Conservation (phyloP, 73 alveolate species). For the Paramecium tetraurelia region DNA sequence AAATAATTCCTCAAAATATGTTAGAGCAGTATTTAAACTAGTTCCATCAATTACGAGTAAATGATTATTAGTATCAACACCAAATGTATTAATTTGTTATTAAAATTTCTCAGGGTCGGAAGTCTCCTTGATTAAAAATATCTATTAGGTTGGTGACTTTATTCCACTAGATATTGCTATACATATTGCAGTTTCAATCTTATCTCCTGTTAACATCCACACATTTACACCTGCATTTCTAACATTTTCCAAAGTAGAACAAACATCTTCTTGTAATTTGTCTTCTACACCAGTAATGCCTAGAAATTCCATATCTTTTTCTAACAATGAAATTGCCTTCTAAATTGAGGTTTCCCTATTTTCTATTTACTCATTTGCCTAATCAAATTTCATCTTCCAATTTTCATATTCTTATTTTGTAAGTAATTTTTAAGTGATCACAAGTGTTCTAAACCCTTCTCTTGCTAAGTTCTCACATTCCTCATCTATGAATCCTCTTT, state of each 20-base stretch:
- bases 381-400: conserved; percentile 74
- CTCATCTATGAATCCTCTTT: conserved; percentile 77
- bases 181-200: conserved; percentile 95
- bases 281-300: conserved; percentile 98
- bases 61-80: not conserved
- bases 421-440: conserved; percentile 79
- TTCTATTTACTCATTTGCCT: conserved; percentile 77
- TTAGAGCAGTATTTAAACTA: conserved; percentile 16
- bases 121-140: conserved; percentile 47
- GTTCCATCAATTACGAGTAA: conserved; percentile 56
- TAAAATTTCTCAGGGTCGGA: conserved; percentile 29
- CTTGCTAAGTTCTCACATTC: conserved; percentile 91
- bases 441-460: conserved; percentile 93
- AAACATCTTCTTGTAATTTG: conserved; percentile 88
- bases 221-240: conserved; percentile 91
- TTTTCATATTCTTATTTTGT: conserved; percentile 72
- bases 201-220: conserved; percentile 97
- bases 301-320: conserved; percentile 84
- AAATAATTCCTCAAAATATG: conserved; percentile 63
- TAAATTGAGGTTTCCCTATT: conserved; percentile 77
- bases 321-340: conserved; percentile 74
- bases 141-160: conserved; percentile 50
- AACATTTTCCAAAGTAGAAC: conserved; percentile 78
- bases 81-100: conserved; percentile 39
- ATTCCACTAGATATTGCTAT: conserved; percentile 83